These are phyloP conservation scores for Arxiozyma slooffiae DNA, from an alignment of 1,139 yeast species.

Conservation along the genomic window DNA sequence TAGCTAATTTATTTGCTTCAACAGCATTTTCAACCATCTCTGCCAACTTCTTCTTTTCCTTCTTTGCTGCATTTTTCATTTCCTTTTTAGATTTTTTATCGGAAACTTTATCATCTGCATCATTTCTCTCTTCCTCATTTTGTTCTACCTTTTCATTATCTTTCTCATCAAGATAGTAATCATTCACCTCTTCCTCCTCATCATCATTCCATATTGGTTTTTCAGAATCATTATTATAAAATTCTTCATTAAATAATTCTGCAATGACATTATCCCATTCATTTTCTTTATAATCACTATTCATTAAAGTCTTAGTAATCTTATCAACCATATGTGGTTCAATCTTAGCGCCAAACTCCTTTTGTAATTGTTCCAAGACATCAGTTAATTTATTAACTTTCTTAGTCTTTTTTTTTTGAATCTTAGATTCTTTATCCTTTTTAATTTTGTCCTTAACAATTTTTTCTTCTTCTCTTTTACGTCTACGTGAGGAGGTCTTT, in stretches of 20 bases:
- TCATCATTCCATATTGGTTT: constrained; percentile 31
- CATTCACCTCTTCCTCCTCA: background rate
- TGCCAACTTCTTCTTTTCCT: constrained; percentile 50
- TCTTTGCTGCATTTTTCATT: constrained; percentile 53
- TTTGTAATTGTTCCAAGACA: constrained; percentile 63
- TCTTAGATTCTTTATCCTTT: constrained; percentile 47
- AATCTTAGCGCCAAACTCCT: constrained; percentile 73
- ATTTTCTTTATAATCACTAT: constrained; percentile 81
- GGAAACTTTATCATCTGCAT: constrained; percentile 14
- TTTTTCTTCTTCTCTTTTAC: constrained; percentile 65
- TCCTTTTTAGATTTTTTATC: constrained; percentile 37
- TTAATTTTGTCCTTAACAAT: constrained; percentile 46
- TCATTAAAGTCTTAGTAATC: constrained; percentile 64
- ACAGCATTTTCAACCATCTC: constrained; percentile 68
- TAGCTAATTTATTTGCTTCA: constrained; percentile 40
- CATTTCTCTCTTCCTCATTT: constrained; percentile 18
- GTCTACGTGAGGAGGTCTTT: constrained; percentile 63
- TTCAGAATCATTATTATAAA: constrained; percentile 39
- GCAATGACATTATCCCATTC: constrained; percentile 90
- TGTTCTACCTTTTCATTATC: constrained; percentile 17
- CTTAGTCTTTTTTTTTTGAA: constrained; percentile 62
- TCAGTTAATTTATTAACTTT: constrained; percentile 73
- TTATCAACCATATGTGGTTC: constrained; percentile 48
- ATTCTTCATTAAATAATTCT: constrained; percentile 75
- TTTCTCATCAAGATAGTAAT: constrained; percentile 32